Percentiles rank a stretch among this genome's conserved stretches.
These are phyloP conservation scores for Cystofilobasidium capitatum DNA, from an alignment of 768 basidiomycete species.

Conservation along the genomic window DNA sequence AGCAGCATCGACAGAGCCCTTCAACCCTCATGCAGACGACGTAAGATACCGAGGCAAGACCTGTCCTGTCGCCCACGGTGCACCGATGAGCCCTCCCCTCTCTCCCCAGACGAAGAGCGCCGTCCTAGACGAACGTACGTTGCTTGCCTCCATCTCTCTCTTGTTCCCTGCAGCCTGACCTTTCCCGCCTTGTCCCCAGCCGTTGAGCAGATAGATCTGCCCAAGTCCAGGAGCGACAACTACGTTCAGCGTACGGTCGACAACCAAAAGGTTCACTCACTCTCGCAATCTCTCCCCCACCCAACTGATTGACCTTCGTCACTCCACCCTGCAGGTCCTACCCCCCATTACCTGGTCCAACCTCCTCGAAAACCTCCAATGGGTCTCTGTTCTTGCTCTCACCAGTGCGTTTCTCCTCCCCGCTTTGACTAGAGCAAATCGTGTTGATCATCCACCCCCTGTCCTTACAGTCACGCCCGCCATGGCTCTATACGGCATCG, in stretches of 20 bases:
- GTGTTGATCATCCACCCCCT: not conserved
- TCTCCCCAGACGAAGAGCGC: conserved; percentile 7
- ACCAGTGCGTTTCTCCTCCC: conserved; percentile 34
- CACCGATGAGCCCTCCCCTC: conserved; percentile 15
- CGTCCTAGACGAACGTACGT: no score
- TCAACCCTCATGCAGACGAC: no score
- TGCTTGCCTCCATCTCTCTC: not conserved
- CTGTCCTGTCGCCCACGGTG: no score
- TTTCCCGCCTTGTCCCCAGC: not conserved
- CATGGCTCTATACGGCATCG: conserved; percentile 62
- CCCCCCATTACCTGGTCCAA: conserved; percentile 60
- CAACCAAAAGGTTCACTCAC: conserved; percentile 47
- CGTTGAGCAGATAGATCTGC: conserved; percentile 37
- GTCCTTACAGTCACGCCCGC: conserved; percentile 50
- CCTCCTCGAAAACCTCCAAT: conserved; percentile 51
- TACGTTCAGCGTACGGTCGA: conserved; percentile 67
- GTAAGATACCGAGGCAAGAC: no score
- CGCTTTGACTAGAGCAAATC: not conserved
- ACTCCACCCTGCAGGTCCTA: conserved; percentile 34
- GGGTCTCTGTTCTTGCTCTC: conserved; percentile 64
- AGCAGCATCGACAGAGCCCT: no score
- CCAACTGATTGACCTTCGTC: not conserved
- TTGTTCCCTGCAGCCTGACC: not conserved
- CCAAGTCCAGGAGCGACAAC: conserved; percentile 65
- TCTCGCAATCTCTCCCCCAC: not conserved